These are phyloP conservation scores for Fusarium sp. DNA, from an alignment of 2,329 filamentous ascomycete species.

Conservation along the genomic window DNA sequence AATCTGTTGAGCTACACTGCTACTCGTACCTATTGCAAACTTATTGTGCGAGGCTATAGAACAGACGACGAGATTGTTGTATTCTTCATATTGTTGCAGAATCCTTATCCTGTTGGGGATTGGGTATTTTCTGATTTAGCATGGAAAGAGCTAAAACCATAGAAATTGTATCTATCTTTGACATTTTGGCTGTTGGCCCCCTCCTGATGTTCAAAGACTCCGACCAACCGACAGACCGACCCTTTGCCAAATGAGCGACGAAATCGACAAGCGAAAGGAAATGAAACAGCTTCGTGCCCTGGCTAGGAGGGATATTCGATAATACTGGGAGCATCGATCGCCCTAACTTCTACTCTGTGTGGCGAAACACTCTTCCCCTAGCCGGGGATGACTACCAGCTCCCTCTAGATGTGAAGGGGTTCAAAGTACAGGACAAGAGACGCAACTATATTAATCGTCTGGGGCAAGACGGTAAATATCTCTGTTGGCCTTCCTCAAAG, in stretches of 20 bases:
- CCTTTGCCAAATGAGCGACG: constrained; percentile 4
- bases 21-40: background rate
- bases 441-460: constrained; percentile 20
- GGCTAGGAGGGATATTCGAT: background rate
- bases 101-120: background rate
- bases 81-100: background rate
- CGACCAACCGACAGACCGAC: constrained; percentile 2
- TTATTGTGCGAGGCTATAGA: constrained; percentile 16
- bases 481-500: constrained; percentile 13
- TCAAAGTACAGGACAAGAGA: background rate
- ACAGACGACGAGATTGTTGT: background rate
- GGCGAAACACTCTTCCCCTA: constrained; percentile 38
- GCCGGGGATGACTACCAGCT: constrained; percentile 36
- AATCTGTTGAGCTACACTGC: background rate
- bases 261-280: background rate
- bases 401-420: constrained; percentile 10
- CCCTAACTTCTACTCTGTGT: constrained; percentile 31
- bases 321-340: constrained; percentile 30
- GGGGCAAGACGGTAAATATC: constrained; percentile 20
- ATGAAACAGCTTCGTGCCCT: constrained; percentile 12
- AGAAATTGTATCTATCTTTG: constrained; percentile 23
- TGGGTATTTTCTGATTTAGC: background rate
- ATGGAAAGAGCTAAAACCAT: constrained; percentile 3
- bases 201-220: background rate
- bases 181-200: constrained; percentile 29